phyloP scores from a whole-genome alignment of 176 grass and related monocot genomes.

The Avena atlantica region DNA sequence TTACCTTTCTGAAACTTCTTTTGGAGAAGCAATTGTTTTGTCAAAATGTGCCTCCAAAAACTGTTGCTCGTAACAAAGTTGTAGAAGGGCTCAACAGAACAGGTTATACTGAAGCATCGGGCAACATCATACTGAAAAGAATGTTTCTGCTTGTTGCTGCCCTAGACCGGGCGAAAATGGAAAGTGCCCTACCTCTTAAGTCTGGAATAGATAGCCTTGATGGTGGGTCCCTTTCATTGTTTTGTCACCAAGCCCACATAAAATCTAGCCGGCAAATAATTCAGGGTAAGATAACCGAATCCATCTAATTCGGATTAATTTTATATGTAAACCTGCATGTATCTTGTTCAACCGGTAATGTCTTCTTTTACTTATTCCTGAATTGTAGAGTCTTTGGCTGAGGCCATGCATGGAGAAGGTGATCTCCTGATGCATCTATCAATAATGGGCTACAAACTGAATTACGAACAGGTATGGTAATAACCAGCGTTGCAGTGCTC shows the following conservation, averaged over 20 bases:
- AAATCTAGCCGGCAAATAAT: constrained; percentile 70
- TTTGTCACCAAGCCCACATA: constrained; percentile 55
- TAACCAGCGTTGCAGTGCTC: background rate
- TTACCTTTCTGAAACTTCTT: constrained; percentile 61
- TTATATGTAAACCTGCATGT: constrained; percentile 18
- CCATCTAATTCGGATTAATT: background rate
- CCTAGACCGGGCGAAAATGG: constrained; percentile 67
- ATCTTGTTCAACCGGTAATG: background rate
- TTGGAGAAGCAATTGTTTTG: constrained; percentile 64
- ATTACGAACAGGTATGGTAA: constrained; percentile 63
- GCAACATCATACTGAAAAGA: constrained; percentile 63
- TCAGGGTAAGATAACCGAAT: constrained; percentile 47
- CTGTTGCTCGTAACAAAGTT: constrained; percentile 53
- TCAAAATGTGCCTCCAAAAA: constrained; percentile 46
- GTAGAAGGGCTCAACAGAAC: constrained; percentile 41
- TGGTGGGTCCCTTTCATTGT: constrained; percentile 66
- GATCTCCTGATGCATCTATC: constrained; percentile 65
- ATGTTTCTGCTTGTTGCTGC: constrained; percentile 61
- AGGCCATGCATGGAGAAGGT: constrained; percentile 79
- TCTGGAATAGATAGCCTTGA: constrained; percentile 70
- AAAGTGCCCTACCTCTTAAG: constrained; percentile 55
- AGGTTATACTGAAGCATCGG: constrained; percentile 41
- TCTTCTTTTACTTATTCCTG: constrained; percentile 32
- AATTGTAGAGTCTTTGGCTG: constrained; percentile 64
- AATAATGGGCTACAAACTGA: constrained; percentile 61